Base-by-base conservation (phyloP, 129 eudicot species). In the Lactuca sativa region DNA sequence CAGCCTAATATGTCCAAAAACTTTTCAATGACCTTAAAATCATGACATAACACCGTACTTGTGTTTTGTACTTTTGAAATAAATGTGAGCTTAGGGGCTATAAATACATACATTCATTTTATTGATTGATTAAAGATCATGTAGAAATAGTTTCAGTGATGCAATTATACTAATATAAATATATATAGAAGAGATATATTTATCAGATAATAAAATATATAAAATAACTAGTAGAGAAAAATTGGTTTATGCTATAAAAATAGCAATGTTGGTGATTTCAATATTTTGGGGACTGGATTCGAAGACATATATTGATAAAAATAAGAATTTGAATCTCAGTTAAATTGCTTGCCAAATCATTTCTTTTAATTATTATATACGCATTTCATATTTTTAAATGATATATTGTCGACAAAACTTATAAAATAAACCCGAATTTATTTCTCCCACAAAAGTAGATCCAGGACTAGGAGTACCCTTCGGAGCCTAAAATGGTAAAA, bases 401-500 rank as follows among this genome's bases (percentile, higher is more conserved):
- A 33, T 10, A 53, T 51, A 60, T 8, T 49, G 43, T 18, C 40
- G 62, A 62, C 47, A 62, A 34, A 49, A 38, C 51, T 73, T 48
- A 73, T 34, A 32, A 33, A 62, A 21, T 12, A 51, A 72, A 21
- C 1, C 54, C 25, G 15, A 51, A 59, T 61, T 60, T 72, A 60
- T 61, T 48, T 60, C 30, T 33, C 65, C 61, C 62, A 59, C 15
- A 76, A 47, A 76, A 76, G 65, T 49, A 30, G 63, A 54, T 73
- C 63, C 25, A 63, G 17, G 58, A 34, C 63, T n/a, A 63, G 16
- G 58, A 34, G 36, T 15, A 30, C 43, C 57, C 32, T 70, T 70
- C 55, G 68, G 73, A 76, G 65, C 75, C 74, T 67, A 18, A 59
- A 34, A 52, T 59, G 55, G 55, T 57, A 49, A 37, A 49, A 62